A percentile compares a stretch with the other conserved stretches of the same genome.
phyloP scores from a whole-genome alignment of 495 filamentous ascomycete species.

The Staphylotrichum longicolle region DNA sequence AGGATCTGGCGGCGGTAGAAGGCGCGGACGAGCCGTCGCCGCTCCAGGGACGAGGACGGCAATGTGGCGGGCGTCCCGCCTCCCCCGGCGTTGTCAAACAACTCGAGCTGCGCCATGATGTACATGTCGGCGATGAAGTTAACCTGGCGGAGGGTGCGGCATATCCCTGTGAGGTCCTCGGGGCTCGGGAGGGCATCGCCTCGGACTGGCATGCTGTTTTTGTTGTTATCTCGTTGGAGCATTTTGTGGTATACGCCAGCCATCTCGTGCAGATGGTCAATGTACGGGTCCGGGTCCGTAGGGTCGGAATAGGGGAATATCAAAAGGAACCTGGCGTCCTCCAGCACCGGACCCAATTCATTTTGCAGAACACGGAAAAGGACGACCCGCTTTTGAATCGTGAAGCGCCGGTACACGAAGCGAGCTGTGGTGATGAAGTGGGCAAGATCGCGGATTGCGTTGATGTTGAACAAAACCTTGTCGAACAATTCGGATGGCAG shows the following conservation, averaged over 20 bases:
- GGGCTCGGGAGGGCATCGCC: neutral
- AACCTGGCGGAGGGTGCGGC: conserved; percentile 5
- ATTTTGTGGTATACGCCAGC: conserved; percentile 9
- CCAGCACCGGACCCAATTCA: conserved; percentile 3
- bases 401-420: conserved; percentile 6
- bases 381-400: neutral
- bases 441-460: conserved; percentile 10
- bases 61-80: neutral
- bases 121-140: conserved; percentile 13
- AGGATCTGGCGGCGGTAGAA: conserved; percentile 15
- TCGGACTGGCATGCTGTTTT: neutral
- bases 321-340: conserved; percentile 13
- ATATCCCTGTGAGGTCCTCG: neutral
- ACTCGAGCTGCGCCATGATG: neutral
- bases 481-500: conserved; percentile 7
- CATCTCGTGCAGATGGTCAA: conserved; percentile 2
- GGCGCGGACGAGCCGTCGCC: conserved; percentile 3
- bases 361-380: conserved; percentile 14
- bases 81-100: neutral
- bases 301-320: conserved; percentile 1
- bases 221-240: neutral
- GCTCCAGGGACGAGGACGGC: conserved; percentile 2
- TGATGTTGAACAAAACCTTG: conserved; percentile 2
- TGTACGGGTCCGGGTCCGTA: neutral
- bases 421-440: conserved; percentile 4